Evolutionary conservation across 345 rosid genomes (phyloP).

Genomic region (Rhodamnia rubescens): DNA sequence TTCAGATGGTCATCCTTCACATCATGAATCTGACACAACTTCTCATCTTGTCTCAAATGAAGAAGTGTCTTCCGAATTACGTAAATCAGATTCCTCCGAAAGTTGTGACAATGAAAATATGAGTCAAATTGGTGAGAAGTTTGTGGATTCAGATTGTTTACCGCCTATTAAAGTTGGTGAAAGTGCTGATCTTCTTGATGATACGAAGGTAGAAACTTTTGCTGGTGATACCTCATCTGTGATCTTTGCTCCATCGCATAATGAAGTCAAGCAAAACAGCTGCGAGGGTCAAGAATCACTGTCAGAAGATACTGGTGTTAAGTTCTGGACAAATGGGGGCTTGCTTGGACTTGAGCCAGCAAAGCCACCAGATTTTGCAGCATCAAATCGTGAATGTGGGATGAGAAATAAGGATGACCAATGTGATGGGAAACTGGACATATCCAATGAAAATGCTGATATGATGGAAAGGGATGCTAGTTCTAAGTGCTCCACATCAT

Average conservation of each 20-base stretch:
- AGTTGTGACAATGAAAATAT: conserved; percentile 15
- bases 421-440: conserved; percentile 16
- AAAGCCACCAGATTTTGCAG: conserved; percentile 80
- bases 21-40: conserved; percentile 12
- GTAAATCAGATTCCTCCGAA: conserved; percentile 14
- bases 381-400: conserved; percentile 14
- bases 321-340: conserved; percentile 90
- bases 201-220: conserved; percentile 8
- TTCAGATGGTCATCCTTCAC: conserved; percentile 9
- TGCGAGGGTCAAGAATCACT: conserved; percentile 26
- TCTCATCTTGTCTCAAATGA: conserved; percentile 10
- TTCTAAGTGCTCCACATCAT: conserved; percentile 8
- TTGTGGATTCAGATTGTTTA: conserved; percentile 26
- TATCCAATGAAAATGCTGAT: conserved; percentile 16
- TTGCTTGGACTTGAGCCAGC: conserved; percentile 87
- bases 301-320: conserved; percentile 23
- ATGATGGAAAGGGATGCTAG: conserved; percentile 5
- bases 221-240: conserved; percentile 14
- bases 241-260: neutral
- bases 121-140: conserved; percentile 13
- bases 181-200: conserved; percentile 7
- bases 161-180: neutral
- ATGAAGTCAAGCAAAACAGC: conserved; percentile 5
- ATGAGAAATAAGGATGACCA: conserved; percentile 7
- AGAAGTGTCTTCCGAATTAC: conserved; percentile 7